A percentile compares a stretch with the other conserved stretches of the same genome.
These are phyloP conservation scores for Stipa capillata DNA, from an alignment of 176 grass and related monocot species.

Conservation along the genomic window DNA sequence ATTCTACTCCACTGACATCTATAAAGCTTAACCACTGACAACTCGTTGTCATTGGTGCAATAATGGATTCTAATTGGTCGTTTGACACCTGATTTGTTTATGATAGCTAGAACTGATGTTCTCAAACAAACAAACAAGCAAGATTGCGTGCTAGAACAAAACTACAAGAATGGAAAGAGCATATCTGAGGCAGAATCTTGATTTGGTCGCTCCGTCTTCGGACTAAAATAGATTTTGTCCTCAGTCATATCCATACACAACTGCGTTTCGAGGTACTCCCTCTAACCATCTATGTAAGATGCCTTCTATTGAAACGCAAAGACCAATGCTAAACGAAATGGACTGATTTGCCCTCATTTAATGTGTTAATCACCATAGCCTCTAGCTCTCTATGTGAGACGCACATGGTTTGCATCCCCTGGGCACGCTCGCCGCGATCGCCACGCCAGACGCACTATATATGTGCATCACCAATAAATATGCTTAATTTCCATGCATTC, in stretches of 20 bases:
- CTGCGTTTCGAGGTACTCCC: no score
- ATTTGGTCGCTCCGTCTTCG: background rate
- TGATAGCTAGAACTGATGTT: background rate
- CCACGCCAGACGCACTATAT: no score
- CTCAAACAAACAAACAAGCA: conserved; percentile 19
- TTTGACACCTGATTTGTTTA: conserved; percentile 25
- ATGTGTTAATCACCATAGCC: no score
- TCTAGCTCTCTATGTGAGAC: no score
- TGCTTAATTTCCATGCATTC: background rate
- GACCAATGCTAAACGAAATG: no score
- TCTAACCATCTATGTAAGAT: no score
- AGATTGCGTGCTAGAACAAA: background rate
- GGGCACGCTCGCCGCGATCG: no score
- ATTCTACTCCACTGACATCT: background rate
- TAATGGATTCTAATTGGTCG: background rate
- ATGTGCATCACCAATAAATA: background rate
- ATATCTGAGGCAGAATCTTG: conserved; percentile 21
- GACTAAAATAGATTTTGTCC: background rate
- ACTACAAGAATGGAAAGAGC: conserved; percentile 18
- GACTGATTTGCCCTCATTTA: no score
- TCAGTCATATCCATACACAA: conserved; percentile 24
- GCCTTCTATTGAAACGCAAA: no score
- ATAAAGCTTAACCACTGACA: background rate
- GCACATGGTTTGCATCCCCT: no score
- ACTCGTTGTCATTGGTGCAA: conserved; percentile 32